Percentiles rank a stretch among this genome's conserved stretches.
These are phyloP conservation scores for Boletus sp. DNA, from an alignment of 768 basidiomycete genomes.

Conservation along the genomic window DNA sequence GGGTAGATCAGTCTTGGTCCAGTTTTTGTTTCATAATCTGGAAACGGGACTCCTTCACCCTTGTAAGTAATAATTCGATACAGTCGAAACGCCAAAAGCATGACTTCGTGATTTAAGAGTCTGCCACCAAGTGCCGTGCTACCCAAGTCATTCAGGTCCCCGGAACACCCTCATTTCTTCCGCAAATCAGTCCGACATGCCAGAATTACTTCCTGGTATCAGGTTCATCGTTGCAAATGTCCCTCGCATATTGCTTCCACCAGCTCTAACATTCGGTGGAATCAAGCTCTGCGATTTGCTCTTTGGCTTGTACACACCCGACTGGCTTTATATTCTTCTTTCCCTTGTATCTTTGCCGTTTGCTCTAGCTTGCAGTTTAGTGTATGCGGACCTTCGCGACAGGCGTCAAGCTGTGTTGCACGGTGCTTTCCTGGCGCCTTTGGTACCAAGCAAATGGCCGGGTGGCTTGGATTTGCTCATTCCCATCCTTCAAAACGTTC, in stretches of 20 bases:
- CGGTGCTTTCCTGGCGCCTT: constrained; percentile 34
- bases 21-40: too few species aligned
- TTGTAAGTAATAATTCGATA: too few species aligned
- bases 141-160: too few species aligned
- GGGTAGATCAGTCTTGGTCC: too few species aligned
- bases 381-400: constrained; percentile 8
- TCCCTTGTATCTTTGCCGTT: constrained; percentile 23
- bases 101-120: too few species aligned
- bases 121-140: too few species aligned
- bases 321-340: constrained; percentile 11
- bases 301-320: neutral
- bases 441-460: constrained; percentile 32
- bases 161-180: too few species aligned
- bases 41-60: too few species aligned
- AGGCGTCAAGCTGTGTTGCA: constrained; percentile 6
- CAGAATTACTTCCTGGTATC: constrained; percentile 32
- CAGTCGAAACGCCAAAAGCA: too few species aligned
- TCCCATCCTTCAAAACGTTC: constrained; percentile 16
- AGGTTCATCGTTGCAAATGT: constrained; percentile 23
- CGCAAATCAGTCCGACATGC: constrained; percentile 11
- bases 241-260: constrained; percentile 18
- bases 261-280: constrained; percentile 8
- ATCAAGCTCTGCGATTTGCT: constrained; percentile 6
- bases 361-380: constrained; percentile 12
- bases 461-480: constrained; percentile 35